A percentile compares a stretch with the other conserved stretches of the same genome.
Evolutionary conservation across 352 stramenopile species (phyloP).

Genomic region (Halophytophthora batemanensis): DNA sequence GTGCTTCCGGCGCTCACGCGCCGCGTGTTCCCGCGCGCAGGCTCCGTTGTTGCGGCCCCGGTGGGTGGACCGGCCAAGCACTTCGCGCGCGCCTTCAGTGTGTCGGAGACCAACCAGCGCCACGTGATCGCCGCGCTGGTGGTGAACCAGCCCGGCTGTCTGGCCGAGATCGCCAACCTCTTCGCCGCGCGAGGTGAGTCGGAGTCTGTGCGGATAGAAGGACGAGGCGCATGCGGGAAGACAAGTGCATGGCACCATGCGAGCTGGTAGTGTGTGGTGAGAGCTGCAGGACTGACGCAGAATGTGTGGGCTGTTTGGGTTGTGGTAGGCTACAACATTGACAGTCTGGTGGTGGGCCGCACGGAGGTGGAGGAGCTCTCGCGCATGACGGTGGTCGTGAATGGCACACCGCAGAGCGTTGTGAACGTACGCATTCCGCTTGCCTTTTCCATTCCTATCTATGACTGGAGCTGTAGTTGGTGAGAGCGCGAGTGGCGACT

Average conservation of each 20-base stretch:
- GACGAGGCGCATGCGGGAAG: no score
- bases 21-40: constrained; percentile 17
- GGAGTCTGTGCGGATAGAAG: no score
- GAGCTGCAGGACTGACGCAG: neutral
- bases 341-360: constrained; percentile 82
- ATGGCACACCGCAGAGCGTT: constrained; percentile 75
- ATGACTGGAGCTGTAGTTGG: neutral
- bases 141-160: constrained; percentile 81
- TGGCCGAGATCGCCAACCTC: constrained; percentile 85
- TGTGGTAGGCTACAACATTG: constrained; percentile 80
- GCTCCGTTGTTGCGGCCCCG: constrained; percentile 8
- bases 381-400: constrained; percentile 84
- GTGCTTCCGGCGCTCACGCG: constrained; percentile 24
- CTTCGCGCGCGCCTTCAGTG: constrained; percentile 37
- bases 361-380: constrained; percentile 85
- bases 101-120: constrained; percentile 45
- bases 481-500: neutral
- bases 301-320: neutral
- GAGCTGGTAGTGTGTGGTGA: no score
- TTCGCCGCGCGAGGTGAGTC: constrained; percentile 73
- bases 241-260: constrained; percentile 6
- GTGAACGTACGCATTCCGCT: constrained; percentile 46
- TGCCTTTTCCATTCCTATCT: neutral
- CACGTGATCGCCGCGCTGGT: constrained; percentile 84
- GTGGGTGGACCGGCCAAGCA: constrained; percentile 5